These are phyloP conservation scores for Chaetomiaceae sp. DNA, from an alignment of 2,329 filamentous ascomycete genomes.

Conservation along the genomic window DNA sequence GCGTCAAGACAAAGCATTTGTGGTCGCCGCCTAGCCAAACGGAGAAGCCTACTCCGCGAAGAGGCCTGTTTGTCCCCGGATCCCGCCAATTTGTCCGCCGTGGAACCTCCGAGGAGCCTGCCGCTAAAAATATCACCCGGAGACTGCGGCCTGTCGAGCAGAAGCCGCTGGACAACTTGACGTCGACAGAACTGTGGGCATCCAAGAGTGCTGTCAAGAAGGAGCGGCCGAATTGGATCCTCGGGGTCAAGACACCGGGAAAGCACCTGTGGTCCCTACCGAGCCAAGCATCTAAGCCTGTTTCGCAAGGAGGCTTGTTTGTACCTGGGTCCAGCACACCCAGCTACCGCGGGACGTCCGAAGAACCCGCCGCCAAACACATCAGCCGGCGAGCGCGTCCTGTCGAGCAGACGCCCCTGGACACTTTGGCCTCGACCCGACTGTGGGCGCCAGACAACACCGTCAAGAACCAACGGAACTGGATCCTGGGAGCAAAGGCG, in stretches of 20 bases:
- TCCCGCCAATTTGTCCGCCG: constrained; percentile 26
- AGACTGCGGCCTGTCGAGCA: constrained; percentile 26
- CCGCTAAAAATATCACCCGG: constrained; percentile 30
- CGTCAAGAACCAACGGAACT: constrained; percentile 23
- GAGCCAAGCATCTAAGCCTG: background rate
- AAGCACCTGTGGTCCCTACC: no score
- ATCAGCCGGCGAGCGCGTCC: constrained; percentile 30
- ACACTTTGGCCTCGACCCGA: constrained; percentile 24
- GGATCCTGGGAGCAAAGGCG: constrained; percentile 25
- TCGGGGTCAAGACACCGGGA: background rate
- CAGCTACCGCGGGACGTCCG: constrained; percentile 29
- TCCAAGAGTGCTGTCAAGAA: background rate
- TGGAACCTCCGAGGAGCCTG: constrained; percentile 31
- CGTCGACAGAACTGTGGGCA: constrained; percentile 29
- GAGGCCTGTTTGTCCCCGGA: constrained; percentile 8
- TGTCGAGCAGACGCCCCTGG: constrained; percentile 26
- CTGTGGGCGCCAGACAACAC: constrained; percentile 26
- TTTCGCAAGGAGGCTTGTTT: constrained; percentile 5
- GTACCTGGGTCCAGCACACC: constrained; percentile 15
- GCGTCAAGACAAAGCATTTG: background rate
- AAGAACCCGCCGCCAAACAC: constrained; percentile 32
- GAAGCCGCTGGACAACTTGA: constrained; percentile 27
- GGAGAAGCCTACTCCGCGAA: background rate
- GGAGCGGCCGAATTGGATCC: constrained; percentile 29
- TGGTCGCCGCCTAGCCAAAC: background rate